Percentiles rank a stretch among this genome's conserved stretches.
These are phyloP conservation scores for Candida mesenterica DNA, from an alignment of 1,139 yeast species.

Conservation along the genomic window DNA sequence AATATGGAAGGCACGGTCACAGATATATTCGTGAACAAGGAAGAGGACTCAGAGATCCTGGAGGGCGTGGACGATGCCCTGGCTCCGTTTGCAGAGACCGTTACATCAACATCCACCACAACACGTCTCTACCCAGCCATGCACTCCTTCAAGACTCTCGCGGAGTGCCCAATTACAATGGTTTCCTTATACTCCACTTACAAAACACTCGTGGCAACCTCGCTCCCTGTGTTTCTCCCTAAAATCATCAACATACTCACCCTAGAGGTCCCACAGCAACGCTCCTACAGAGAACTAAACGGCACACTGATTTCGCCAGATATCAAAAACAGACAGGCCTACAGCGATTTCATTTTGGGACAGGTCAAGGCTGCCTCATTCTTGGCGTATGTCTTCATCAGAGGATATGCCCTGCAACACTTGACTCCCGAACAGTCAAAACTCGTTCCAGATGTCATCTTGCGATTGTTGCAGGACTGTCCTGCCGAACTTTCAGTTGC, in stretches of 20 bases:
- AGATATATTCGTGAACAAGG: slow-evolving; percentile 47
- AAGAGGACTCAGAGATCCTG: slow-evolving; percentile 4
- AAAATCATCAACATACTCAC: slow-evolving; percentile 72
- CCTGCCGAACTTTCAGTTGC: slow-evolving; percentile 95
- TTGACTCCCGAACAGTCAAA: slow-evolving; percentile 62
- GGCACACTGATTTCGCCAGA: slow-evolving; percentile 57
- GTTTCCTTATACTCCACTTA: slow-evolving; percentile 88
- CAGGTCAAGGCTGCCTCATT: slow-evolving; percentile 97
- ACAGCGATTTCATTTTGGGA: slow-evolving; percentile 88
- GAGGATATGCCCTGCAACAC: slow-evolving; percentile 73
- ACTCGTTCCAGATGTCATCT: slow-evolving; percentile 80
- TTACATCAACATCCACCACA: slow-evolving; percentile 36
- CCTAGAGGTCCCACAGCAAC: slow-evolving; percentile 63
- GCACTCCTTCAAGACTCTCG: slow-evolving; percentile 83
- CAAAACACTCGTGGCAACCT: slow-evolving; percentile 67
- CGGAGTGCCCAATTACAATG: slow-evolving; percentile 97
- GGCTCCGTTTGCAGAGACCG: too few relatives aligned
- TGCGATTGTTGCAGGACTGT: slow-evolving; percentile 87
- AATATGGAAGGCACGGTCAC: slow-evolving; percentile 77
- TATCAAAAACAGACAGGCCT: slow-evolving; percentile 75
- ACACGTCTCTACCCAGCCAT: slow-evolving; percentile 51
- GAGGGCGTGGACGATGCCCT: too few relatives aligned
- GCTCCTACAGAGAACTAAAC: slow-evolving; percentile 50
- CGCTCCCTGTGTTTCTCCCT: slow-evolving; percentile 78
- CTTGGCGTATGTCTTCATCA: slow-evolving; percentile 83